These are phyloP conservation scores for Lentinula sp. DNA, from an alignment of 768 basidiomycete genomes.

Conservation along the genomic window DNA sequence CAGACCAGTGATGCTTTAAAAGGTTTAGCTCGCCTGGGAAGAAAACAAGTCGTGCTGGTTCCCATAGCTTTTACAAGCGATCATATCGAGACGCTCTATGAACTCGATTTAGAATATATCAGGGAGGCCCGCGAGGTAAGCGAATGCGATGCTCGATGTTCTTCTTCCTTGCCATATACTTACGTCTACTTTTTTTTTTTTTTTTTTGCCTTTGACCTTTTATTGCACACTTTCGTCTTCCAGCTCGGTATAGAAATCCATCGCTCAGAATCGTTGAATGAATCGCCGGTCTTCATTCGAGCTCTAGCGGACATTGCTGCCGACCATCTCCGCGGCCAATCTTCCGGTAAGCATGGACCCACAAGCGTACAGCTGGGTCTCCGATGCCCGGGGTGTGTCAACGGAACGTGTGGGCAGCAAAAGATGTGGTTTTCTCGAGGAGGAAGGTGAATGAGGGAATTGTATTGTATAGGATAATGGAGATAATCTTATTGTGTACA, in stretches of 20 bases:
- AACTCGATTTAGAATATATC: slow-evolving; percentile 90
- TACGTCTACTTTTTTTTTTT: slow-evolving; percentile 5
- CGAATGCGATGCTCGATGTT: not conserved
- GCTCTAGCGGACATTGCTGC: slow-evolving; percentile 90
- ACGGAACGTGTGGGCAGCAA: slow-evolving; percentile 78
- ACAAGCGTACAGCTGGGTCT: slow-evolving; percentile 77
- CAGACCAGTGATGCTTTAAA: slow-evolving; percentile 91
- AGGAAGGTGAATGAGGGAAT: slow-evolving; percentile 31
- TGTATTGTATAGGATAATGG: not conserved
- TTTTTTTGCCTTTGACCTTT: slow-evolving; percentile 12
- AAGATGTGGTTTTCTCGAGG: slow-evolving; percentile 88
- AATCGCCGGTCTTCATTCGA: slow-evolving; percentile 91
- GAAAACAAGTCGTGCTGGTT: slow-evolving; percentile 74
- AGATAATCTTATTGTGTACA: not conserved
- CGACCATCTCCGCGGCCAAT: slow-evolving; percentile 66
- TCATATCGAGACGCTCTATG: slow-evolving; percentile 97
- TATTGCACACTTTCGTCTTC: not conserved
- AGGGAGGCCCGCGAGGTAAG: slow-evolving; percentile 87
- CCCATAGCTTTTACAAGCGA: slow-evolving; percentile 99
- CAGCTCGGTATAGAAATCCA: slow-evolving; percentile 89
- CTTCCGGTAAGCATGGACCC: slow-evolving; percentile 48
- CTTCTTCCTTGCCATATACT: not conserved
- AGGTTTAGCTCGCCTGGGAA: slow-evolving; percentile 71
- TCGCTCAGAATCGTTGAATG: slow-evolving; percentile 89
- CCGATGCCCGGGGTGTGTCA: slow-evolving; percentile 92